Percentiles rank a stretch among this genome's conserved stretches.
Evolutionary conservation across 2,329 filamentous ascomycete genomes (phyloP).

Genomic region (Colletotrichum paranaense): DNA sequence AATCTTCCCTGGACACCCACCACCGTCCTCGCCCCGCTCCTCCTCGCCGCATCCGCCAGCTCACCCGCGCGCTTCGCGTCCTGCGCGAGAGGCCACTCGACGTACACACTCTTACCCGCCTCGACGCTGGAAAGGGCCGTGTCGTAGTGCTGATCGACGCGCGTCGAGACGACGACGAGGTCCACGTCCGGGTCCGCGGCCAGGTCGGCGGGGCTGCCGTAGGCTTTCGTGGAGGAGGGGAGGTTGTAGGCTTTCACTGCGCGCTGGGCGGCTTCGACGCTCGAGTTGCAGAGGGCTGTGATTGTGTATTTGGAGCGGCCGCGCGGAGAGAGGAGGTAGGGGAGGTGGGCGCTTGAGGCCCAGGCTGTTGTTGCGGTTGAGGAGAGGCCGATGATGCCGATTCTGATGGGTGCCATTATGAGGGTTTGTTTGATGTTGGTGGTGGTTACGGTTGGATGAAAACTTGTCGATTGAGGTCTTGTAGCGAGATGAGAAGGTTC

Average conservation of each 20-base stretch:
- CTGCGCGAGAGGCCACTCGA: slow-evolving; percentile 69
- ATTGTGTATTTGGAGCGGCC: slow-evolving; percentile 57
- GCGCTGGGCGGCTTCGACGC: slow-evolving; percentile 52
- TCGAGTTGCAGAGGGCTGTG: slow-evolving; percentile 64
- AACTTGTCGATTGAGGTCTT: neutral
- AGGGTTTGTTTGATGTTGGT: neutral
- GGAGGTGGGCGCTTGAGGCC: slow-evolving; percentile 67
- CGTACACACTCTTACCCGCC: slow-evolving; percentile 64
- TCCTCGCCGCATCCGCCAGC: slow-evolving; percentile 45
- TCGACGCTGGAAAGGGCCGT: slow-evolving; percentile 58
- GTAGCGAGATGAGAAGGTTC: too few relatives aligned
- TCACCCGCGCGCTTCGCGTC: slow-evolving; percentile 53
- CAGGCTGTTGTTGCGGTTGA: slow-evolving; percentile 62
- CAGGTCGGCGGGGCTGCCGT: slow-evolving; percentile 60
- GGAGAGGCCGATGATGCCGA: slow-evolving; percentile 70
- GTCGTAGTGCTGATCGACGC: slow-evolving; percentile 64
- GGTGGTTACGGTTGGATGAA: neutral
- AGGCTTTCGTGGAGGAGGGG: slow-evolving; percentile 53
- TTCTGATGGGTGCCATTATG: slow-evolving; percentile 53
- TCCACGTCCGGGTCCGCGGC: slow-evolving; percentile 63
- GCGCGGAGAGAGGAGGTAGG: slow-evolving; percentile 64
- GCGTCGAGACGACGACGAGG: slow-evolving; percentile 65
- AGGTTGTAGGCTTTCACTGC: slow-evolving; percentile 58
- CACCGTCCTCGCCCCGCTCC: slow-evolving; percentile 43
- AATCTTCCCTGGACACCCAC: slow-evolving; percentile 64